A percentile compares a stretch with the other conserved stretches of the same genome.
These are phyloP conservation scores for Trypanosoma cruzi DNA, from an alignment of 208 protist species.

Conservation along the genomic window DNA sequence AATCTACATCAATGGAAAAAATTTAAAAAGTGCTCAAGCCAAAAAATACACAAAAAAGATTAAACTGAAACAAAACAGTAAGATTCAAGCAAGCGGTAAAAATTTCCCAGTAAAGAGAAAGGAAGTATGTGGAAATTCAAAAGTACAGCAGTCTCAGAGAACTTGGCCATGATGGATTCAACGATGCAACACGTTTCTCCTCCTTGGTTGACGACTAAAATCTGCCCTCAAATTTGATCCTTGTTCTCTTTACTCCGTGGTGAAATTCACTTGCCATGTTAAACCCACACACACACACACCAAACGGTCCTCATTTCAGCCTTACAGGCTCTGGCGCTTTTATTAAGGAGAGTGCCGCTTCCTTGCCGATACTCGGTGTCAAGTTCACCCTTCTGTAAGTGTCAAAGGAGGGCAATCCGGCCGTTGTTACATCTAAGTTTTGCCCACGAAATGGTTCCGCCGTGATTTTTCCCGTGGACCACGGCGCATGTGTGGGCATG, in stretches of 20 bases:
- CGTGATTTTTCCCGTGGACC: conserved; percentile 77
- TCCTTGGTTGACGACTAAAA: neutral
- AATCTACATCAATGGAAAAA: neutral
- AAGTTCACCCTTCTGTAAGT: conserved; percentile 66
- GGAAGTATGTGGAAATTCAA: neutral
- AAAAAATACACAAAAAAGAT: neutral
- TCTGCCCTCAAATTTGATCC: neutral
- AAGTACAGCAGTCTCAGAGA: neutral
- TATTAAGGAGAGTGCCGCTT: conserved; percentile 69
- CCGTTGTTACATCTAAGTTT: conserved; percentile 60
- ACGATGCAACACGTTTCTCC: neutral
- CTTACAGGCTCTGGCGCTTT: conserved; percentile 32
- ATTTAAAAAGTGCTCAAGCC: neutral
- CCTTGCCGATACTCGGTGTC: conserved; percentile 73
- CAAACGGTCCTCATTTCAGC: conserved; percentile 23
- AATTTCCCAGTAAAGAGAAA: neutral
- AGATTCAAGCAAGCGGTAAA: neutral
- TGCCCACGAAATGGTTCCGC: conserved; percentile 69
- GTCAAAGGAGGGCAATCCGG: conserved; percentile 55
- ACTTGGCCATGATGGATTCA: too few relatives aligned
- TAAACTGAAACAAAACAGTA: too few relatives aligned
- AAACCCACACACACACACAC: too few relatives aligned
- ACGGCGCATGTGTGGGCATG: conserved; percentile 85
- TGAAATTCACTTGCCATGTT: neutral
- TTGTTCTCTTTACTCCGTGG: neutral